These are phyloP conservation scores for Tuber magnatum DNA, from an alignment of 495 filamentous ascomycete genomes.

Conservation along the genomic window DNA sequence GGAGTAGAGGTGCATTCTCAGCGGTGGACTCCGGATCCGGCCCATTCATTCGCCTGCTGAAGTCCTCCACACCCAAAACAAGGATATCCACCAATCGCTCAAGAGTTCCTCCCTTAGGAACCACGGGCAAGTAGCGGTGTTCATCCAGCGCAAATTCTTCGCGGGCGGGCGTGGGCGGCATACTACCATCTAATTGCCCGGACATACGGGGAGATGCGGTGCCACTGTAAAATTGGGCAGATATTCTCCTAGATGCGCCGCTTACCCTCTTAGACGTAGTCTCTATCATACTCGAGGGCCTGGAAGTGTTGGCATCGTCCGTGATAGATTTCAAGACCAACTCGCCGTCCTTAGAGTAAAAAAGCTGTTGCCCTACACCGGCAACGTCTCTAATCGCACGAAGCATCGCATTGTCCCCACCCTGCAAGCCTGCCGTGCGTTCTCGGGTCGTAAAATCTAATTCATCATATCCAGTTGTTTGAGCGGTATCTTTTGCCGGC, in stretches of 20 bases:
- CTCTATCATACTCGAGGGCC: conserved; percentile 40
- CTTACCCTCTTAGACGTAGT: conserved; percentile 41
- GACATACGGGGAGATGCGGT: conserved; percentile 35
- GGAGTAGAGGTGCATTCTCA: conserved; percentile 32
- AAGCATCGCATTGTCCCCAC: conserved; percentile 40
- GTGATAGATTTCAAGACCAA: conserved; percentile 41
- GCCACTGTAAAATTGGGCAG: conserved; percentile 32
- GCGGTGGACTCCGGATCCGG: conserved; percentile 20
- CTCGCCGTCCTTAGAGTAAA: conserved; percentile 41
- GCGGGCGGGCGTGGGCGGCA: conserved; percentile 27
- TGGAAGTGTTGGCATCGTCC: conserved; percentile 35
- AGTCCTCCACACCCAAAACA: conserved; percentile 41
- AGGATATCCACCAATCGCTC: conserved; percentile 42
- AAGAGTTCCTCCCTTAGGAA: conserved; percentile 42
- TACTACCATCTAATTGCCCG: conserved; percentile 25
- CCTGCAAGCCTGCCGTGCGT: conserved; percentile 39
- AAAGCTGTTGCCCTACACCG: conserved; percentile 40
- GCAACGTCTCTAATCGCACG: conserved; percentile 41
- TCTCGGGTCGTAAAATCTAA: conserved; percentile 41
- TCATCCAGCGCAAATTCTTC: conserved; percentile 31
- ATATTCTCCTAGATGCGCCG: conserved; percentile 35
- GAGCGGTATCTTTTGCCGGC: conserved; percentile 36
- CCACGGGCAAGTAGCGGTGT: conserved; percentile 29
- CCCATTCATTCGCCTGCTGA: conserved; percentile 41
- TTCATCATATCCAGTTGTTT: conserved; percentile 42